Conservation (phyloP, 176 grass and related monocot species). For the Thalia dealbata region DNA sequence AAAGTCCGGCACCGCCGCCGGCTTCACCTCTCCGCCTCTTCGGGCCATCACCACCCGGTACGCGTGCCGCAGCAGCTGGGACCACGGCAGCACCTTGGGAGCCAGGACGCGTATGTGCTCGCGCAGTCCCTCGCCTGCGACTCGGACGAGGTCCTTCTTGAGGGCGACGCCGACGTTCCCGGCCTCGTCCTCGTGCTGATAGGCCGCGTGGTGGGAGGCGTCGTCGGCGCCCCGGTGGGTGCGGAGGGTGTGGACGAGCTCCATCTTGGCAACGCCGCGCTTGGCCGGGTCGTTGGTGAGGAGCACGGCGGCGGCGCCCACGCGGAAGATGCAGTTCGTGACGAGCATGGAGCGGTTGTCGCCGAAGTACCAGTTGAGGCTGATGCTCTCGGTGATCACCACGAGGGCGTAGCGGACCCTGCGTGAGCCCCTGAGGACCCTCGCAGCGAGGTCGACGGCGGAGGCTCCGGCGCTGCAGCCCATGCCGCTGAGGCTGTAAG, state of each 20-base stretch:
- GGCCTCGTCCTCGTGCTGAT: slow-evolving; percentile 69
- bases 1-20: slow-evolving; percentile 53
- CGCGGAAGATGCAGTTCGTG: slow-evolving; percentile 92
- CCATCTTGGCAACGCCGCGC: slow-evolving; percentile 43
- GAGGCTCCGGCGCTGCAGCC: slow-evolving; percentile 65
- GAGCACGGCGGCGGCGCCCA: slow-evolving; percentile 50
- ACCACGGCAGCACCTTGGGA: slow-evolving; percentile 40
- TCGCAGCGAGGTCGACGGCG: slow-evolving; percentile 56
- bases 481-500: slow-evolving; percentile 66
- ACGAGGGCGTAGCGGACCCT: slow-evolving; percentile 54
- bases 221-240: slow-evolving; percentile 80
- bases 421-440: slow-evolving; percentile 16
- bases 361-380: slow-evolving; percentile 88
- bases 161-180: slow-evolving; percentile 68
- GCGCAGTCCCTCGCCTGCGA: slow-evolving; percentile 48
- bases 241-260: slow-evolving; percentile 62
- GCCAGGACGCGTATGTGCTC: slow-evolving; percentile 49
- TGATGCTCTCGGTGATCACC: slow-evolving; percentile 73
- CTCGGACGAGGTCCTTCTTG: slow-evolving; percentile 66
- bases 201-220: slow-evolving; percentile 39
- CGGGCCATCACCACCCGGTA: slow-evolving; percentile 23
- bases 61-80: slow-evolving; percentile 49
- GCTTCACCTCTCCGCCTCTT: slow-evolving; percentile 20
- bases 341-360: slow-evolving; percentile 88
- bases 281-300: slow-evolving; percentile 41